phyloP scores from a whole-genome alignment of 1,284 basidiomycete genomes.

The Xerocomus nothofagi region DNA sequence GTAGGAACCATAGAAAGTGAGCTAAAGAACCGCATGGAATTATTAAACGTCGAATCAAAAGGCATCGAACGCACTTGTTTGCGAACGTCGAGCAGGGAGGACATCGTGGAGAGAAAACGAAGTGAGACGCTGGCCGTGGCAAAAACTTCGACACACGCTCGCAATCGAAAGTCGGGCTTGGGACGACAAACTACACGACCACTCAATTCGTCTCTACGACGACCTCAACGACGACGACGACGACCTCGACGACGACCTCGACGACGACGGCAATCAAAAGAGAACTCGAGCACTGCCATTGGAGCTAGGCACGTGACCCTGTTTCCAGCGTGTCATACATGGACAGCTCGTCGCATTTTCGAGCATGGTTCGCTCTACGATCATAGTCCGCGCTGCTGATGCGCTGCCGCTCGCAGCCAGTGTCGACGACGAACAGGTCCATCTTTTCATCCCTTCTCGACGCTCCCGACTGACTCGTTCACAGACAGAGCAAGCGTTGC shows the following conservation, averaged over 20 bases:
- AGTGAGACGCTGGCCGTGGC: neutral
- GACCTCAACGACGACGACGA: too few relatives aligned
- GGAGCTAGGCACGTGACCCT: conserved; percentile 22
- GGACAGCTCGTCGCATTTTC: neutral
- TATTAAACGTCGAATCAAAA: conserved; percentile 6
- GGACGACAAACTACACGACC: neutral
- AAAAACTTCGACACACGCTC: too few relatives aligned
- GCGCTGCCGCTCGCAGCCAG: conserved; percentile 91
- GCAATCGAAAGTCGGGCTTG: neutral
- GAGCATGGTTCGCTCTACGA: conserved; percentile 87
- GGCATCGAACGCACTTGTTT: conserved; percentile 46
- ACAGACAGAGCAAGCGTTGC: conserved; percentile 88
- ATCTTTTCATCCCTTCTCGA: conserved; percentile 19
- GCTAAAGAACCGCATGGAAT: conserved; percentile 42
- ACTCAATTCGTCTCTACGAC: neutral
- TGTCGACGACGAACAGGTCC: conserved; percentile 92
- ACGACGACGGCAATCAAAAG: too few relatives aligned
- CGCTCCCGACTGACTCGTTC: conserved; percentile 7
- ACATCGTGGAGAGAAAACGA: conserved; percentile 38
- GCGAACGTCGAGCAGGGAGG: conserved; percentile 53
- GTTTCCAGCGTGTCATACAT: conserved; percentile 5
- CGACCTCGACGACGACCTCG: neutral
- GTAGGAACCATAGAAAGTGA: conserved; percentile 88
- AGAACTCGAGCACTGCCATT: neutral
- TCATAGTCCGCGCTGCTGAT: conserved; percentile 88